Evolutionary conservation across 805 yeast genomes (phyloP).

Genomic region (Blastobotrys mokoenaii): DNA sequence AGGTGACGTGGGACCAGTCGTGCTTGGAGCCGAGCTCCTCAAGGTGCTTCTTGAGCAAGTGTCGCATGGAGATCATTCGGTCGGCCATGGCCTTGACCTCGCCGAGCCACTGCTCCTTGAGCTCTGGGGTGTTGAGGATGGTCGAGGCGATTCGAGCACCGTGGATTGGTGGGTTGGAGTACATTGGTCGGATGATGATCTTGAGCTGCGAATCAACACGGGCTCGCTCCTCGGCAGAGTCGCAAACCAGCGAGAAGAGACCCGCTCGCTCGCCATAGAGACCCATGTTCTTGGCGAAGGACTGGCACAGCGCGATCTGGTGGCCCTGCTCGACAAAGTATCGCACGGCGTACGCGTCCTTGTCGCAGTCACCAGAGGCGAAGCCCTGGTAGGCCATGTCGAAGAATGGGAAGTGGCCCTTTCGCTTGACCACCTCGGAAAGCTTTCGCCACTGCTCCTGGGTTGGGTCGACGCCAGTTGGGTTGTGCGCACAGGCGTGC

Average conservation of each 20-base stretch:
- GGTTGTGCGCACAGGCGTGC: slow-evolving; percentile 96
- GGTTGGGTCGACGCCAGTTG: slow-evolving; percentile 91
- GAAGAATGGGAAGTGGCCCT: slow-evolving; percentile 66
- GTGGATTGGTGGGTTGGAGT: slow-evolving; percentile 91
- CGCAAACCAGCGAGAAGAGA: slow-evolving; percentile 54
- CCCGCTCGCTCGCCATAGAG: slow-evolving; percentile 94
- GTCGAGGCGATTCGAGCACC: slow-evolving; percentile 84
- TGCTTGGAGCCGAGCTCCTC: slow-evolving; percentile 46
- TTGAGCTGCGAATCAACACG: slow-evolving; percentile 71
- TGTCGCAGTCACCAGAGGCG: slow-evolving; percentile 72
- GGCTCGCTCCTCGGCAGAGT: slow-evolving; percentile 37
- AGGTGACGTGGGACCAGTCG: slow-evolving; percentile 78
- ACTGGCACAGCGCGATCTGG: slow-evolving; percentile 59
- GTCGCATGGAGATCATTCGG: slow-evolving; percentile 68
- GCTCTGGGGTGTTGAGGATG: slow-evolving; percentile 52
- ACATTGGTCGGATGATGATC: slow-evolving; percentile 73
- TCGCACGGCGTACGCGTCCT: slow-evolving; percentile 55
- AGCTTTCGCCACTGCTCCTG: slow-evolving; percentile 73
- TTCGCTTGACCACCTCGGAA: slow-evolving; percentile 49
- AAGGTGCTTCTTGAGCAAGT: slow-evolving; percentile 51
- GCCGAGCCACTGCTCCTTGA: slow-evolving; percentile 65
- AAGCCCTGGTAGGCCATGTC: slow-evolving; percentile 97
- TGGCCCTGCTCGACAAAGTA: slow-evolving; percentile 35
- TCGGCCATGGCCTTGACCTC: slow-evolving; percentile 76
- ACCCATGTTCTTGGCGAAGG: slow-evolving; percentile 93